Evolutionary conservation across 1,284 basidiomycete species (phyloP), one percentile per base, ranked within the genome.

Genomic region (Peniophora sp.): DNA sequence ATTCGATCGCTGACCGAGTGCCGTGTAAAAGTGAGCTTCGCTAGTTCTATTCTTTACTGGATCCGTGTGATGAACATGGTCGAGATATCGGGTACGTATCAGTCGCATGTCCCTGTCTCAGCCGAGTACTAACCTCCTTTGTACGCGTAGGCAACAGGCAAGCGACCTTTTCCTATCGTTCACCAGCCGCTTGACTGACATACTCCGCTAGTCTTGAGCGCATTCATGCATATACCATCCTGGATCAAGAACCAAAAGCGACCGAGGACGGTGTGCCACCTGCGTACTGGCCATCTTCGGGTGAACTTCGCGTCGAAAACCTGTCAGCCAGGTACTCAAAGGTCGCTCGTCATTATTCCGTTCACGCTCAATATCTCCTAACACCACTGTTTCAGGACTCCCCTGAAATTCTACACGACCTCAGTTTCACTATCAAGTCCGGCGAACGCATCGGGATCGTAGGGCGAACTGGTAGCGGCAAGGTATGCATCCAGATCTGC

Each of bases 211-310:
- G 15, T n/a, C 39, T 41, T 41, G 88, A 92, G 62, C 78, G 89
- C 27, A 83, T 92, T 49, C 76, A 86, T 58, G 77, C 78, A 27
- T 91, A 90, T 60, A 64, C 87, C 43, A 64, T 71, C 14, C 86
- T 88, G 51, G 85, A 87, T 50, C 85, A 88, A 61, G 88, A 91
- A 61, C 76, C 78, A 1, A 69, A 72, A 49, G 59, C 75, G 1
- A 72, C 71, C 0, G 62, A 68, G 20, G 60, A 63, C 12, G 79
- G 79, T 8, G 67, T 73, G 41, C 87, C 88, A 24, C 85, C 88
- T 3, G 88, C 88, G 0, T 80, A 85, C 54, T 91, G 88, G 88
- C 88, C 88, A 0, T 74, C 83, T 0, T 84, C 80, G 37, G 88
- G 88, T 3, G 72, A 79, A 35, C 68, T 91, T 24, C 64, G 68